Percentiles rank a stretch among this genome's conserved stretches.
phyloP scores from a whole-genome alignment of 805 yeast genomes.

The Hanseniaspora pseudoguilliermondii region DNA sequence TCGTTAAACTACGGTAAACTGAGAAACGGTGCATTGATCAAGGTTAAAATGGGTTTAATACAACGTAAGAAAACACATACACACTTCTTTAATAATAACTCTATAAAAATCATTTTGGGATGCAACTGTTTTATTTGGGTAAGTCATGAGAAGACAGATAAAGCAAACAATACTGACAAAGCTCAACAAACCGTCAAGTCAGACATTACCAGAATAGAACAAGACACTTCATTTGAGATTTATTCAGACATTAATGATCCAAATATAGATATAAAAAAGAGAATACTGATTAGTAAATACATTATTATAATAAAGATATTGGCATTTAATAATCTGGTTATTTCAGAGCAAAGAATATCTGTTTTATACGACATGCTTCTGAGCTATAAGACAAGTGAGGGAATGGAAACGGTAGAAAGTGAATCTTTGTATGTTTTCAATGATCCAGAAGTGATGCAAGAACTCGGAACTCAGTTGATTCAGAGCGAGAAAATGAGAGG shows the following conservation, averaged over 20 bases:
- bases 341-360: constrained; percentile 66
- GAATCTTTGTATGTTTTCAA: constrained; percentile 5
- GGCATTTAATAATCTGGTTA: constrained; percentile 74
- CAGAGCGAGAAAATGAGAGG: constrained; percentile 12
- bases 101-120: constrained; percentile 73
- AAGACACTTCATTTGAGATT: constrained; percentile 89
- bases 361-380: constrained; percentile 63
- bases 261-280: constrained; percentile 43
- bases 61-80: constrained; percentile 80
- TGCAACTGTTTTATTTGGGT: constrained; percentile 94
- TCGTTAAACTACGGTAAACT: constrained; percentile 90
- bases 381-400: constrained; percentile 14
- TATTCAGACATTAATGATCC: constrained; percentile 79
- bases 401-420: not conserved
- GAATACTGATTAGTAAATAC: constrained; percentile 72
- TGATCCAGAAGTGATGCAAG: constrained; percentile 10
- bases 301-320: constrained; percentile 72
- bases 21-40: constrained; percentile 73
- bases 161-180: constrained; percentile 22
- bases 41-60: constrained; percentile 71
- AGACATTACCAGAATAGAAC: constrained; percentile 68
- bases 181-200: constrained; percentile 16
- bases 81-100: constrained; percentile 79
- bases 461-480: constrained; percentile 1
- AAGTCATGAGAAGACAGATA: constrained; percentile 44